Conservation (phyloP, 257 asterid species). For the Salvia hispanica region DNA sequence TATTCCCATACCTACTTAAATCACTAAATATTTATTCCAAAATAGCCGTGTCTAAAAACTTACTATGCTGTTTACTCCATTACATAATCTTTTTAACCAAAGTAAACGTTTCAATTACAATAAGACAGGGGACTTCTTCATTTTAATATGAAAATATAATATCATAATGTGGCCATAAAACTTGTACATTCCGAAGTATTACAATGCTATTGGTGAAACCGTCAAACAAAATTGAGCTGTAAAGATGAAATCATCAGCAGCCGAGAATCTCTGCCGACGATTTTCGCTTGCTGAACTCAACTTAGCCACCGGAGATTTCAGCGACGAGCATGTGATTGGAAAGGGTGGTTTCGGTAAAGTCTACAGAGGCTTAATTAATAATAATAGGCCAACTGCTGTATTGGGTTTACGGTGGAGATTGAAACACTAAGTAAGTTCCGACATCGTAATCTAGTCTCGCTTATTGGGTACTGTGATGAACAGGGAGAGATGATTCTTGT, state of each 20-base stretch:
- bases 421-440: conserved; percentile 5
- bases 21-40: too few relatives aligned
- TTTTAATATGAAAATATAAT: too few relatives aligned
- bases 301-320: conserved; percentile 5
- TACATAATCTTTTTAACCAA: too few relatives aligned
- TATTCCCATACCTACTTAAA: too few relatives aligned
- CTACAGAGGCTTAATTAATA: neutral
- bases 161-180: too few relatives aligned
- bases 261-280: neutral
- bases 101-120: too few relatives aligned
- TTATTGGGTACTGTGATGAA: conserved; percentile 16
- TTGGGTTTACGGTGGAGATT: conserved; percentile 15
- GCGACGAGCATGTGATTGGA: conserved; percentile 1
- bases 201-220: too few relatives aligned
- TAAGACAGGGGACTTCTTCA: too few relatives aligned
- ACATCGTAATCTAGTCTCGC: neutral
- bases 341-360: conserved; percentile 20
- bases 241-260: neutral
- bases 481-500: conserved; percentile 11
- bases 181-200: too few relatives aligned
- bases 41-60: too few relatives aligned
- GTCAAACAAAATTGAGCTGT: neutral
- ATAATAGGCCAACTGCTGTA: neutral
- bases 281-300: conserved; percentile 14
- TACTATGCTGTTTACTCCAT: too few relatives aligned